phyloP scores from a whole-genome alignment of 345 rosid genomes.

The Noccaea bulbosa region DNA sequence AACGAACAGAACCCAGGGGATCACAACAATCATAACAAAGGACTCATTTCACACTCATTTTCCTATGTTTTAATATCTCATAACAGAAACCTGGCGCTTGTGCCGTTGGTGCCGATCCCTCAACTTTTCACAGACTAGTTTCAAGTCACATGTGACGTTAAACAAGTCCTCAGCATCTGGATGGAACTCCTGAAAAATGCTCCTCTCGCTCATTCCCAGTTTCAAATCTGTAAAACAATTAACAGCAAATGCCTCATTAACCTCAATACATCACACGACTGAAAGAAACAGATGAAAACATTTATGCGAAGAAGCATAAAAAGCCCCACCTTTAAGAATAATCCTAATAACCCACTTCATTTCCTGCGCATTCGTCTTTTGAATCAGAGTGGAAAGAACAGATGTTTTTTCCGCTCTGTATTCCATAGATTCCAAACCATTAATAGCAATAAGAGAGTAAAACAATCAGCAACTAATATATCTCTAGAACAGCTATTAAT shows the following conservation, averaged over 20 bases:
- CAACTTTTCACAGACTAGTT: slow-evolving; percentile 87
- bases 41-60: no score
- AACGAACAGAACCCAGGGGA: slow-evolving; percentile 6
- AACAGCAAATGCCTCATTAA: slow-evolving; percentile 8
- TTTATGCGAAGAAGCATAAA: background rate
- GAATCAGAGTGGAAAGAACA: slow-evolving; percentile 74
- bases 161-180: slow-evolving; percentile 97
- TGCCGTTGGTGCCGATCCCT: slow-evolving; percentile 80
- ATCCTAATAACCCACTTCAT: slow-evolving; percentile 97
- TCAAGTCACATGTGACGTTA: slow-evolving; percentile 95
- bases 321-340: slow-evolving; percentile 72
- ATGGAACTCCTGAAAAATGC: slow-evolving; percentile 94
- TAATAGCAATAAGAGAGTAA: background rate
- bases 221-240: slow-evolving; percentile 68
- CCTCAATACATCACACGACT: background rate
- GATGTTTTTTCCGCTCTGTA: slow-evolving; percentile 70
- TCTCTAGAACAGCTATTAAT: no score
- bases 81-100: slow-evolving; percentile 79
- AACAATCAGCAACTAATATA: no score
- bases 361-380: slow-evolving; percentile 92
- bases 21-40: slow-evolving; percentile 20
- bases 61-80: no score
- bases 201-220: slow-evolving; percentile 90
- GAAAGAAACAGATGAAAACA: background rate
- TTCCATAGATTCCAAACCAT: background rate